Percentiles rank a stretch among this genome's conserved stretches.
Evolutionary conservation across 495 filamentous ascomycete species (phyloP).

Genomic region (Podospora pseudocomata): DNA sequence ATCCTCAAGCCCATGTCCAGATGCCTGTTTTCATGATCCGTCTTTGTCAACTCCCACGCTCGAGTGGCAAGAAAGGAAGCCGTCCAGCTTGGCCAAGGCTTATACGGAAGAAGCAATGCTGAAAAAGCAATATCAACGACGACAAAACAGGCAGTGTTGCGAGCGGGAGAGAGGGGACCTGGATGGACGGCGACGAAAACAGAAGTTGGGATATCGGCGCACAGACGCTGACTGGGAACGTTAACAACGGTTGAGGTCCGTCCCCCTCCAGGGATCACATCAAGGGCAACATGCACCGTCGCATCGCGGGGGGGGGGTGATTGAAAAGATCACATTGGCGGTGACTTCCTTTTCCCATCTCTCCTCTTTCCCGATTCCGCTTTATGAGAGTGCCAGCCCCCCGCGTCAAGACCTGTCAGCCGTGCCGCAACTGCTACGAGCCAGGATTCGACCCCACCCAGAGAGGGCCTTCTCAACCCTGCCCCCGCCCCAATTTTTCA

Average conservation of each 20-base stretch:
- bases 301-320: background rate
- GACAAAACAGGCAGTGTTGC: background rate
- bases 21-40: background rate
- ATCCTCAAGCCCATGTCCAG: background rate
- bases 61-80: background rate
- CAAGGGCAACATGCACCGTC: background rate
- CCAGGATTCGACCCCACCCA: conserved; percentile 1
- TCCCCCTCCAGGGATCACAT: background rate
- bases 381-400: background rate
- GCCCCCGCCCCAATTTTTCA: background rate
- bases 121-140: background rate
- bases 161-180: background rate
- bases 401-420: background rate
- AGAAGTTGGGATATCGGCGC: background rate
- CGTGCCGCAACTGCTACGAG: background rate
- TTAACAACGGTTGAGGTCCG: background rate
- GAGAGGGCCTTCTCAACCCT: background rate
- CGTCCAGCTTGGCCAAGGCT: conserved; percentile 1
- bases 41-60: background rate
- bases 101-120: background rate
- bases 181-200: conserved; percentile 1
- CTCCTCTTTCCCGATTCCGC: background rate
- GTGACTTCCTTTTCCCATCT: background rate
- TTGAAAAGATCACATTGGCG: background rate
- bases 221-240: background rate